Evolutionary conservation across 2,329 filamentous ascomycete genomes (phyloP).

Genomic region (Tolypocladium tropicale): DNA sequence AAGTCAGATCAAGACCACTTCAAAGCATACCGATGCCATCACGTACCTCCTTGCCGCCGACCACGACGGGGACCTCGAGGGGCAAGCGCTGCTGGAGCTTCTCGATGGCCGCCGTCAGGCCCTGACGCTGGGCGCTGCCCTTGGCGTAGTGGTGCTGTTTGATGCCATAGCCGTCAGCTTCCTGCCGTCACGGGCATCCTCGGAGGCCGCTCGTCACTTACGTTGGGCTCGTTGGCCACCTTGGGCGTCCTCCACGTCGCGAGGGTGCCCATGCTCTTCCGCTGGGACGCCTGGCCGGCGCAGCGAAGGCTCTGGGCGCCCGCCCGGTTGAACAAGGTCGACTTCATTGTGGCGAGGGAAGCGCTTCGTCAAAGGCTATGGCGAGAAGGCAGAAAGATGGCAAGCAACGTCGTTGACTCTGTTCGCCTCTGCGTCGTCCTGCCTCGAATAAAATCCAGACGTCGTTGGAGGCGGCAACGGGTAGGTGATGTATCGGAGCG

Average conservation of each 20-base stretch:
- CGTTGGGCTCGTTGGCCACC: constrained; percentile 91
- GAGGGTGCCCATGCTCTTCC: constrained; percentile 42
- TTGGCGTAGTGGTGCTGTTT: constrained; percentile 78
- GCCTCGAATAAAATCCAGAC: neutral
- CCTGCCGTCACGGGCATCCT: neutral
- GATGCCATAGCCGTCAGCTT: neutral
- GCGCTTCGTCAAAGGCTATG: neutral
- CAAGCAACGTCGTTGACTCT: neutral
- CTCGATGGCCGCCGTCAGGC: constrained; percentile 64
- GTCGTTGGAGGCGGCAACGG: too few species aligned
- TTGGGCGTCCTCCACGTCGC: constrained; percentile 82
- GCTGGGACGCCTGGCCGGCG: constrained; percentile 16
- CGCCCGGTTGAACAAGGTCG: constrained; percentile 21
- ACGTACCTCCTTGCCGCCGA: constrained; percentile 71
- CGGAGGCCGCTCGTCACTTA: constrained; percentile 36
- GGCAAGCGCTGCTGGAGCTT: constrained; percentile 58
- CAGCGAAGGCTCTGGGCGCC: constrained; percentile 20
- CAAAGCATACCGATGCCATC: neutral
- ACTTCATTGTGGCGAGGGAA: constrained; percentile 22
- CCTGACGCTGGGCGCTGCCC: constrained; percentile 68
- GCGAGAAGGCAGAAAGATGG: neutral
- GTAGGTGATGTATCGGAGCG: neutral
- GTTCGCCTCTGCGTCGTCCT: neutral
- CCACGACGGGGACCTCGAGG: constrained; percentile 69
- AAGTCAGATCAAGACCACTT: neutral